Evolutionary conservation across 75 land plant genomes (phyloP).

Genomic region (Cryptomeria japonica): DNA sequence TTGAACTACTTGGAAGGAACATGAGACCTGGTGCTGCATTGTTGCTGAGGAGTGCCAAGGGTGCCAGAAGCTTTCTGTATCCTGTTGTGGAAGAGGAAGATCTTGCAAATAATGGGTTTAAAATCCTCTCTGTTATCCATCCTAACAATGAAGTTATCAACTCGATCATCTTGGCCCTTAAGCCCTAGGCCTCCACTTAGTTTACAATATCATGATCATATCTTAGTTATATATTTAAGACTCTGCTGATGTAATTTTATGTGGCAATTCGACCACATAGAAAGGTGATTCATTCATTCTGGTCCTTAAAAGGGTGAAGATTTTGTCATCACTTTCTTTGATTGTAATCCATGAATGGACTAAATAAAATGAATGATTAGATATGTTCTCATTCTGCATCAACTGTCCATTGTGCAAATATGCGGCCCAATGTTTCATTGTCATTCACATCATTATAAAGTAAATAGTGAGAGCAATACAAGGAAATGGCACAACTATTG

Average conservation of each 20-base stretch:
- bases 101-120: slow-evolving; percentile 18
- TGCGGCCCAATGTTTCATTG: too few relatives aligned
- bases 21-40: slow-evolving; percentile 36
- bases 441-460: too few relatives aligned
- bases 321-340: neutral
- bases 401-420: too few relatives aligned
- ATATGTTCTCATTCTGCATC: too few relatives aligned
- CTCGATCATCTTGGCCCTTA: slow-evolving; percentile 24
- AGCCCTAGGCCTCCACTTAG: neutral
- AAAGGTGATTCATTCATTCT: neutral
- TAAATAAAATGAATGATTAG: too few relatives aligned
- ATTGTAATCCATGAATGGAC: neutral
- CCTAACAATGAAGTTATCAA: slow-evolving; percentile 49
- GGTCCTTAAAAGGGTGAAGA: neutral
- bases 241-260: neutral
- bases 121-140: slow-evolving; percentile 29
- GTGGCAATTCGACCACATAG: neutral
- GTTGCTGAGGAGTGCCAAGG: slow-evolving; percentile 45
- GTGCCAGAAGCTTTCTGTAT: slow-evolving; percentile 47
- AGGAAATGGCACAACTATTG: too few relatives aligned
- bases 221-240: neutral
- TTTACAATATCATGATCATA: neutral
- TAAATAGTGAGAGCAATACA: too few relatives aligned
- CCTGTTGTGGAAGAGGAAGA: slow-evolving; percentile 42
- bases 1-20: slow-evolving; percentile 27